These are phyloP conservation scores for Scheffersomyces coipomensis DNA, from an alignment of 805 yeast species.

Conservation along the genomic window DNA sequence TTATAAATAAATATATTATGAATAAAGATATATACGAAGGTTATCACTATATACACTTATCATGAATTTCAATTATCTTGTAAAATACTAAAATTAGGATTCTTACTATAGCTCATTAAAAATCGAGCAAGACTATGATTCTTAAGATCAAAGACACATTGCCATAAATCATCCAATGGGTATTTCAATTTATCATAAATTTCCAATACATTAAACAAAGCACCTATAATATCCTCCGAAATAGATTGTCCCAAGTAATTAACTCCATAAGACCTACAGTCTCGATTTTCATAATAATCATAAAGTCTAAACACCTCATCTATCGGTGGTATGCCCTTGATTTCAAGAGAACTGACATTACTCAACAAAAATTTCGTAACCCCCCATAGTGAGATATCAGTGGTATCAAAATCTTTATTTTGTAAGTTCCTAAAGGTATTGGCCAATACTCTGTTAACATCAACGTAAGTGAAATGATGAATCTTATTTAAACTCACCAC, in stretches of 20 bases:
- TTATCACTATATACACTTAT: not conserved
- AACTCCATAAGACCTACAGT: not conserved
- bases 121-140: conserved; percentile 5
- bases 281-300: conserved; percentile 1
- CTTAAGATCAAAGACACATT: conserved; percentile 4
- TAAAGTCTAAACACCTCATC: conserved; percentile 6
- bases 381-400: not conserved
- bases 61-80: not conserved
- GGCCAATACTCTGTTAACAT: conserved; percentile 8
- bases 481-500: conserved; percentile 2
- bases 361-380: not conserved
- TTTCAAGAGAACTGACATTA: not conserved
- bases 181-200: not conserved
- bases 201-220: conserved; percentile 1
- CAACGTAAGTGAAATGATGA: conserved; percentile 11
- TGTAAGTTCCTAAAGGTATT: conserved; percentile 8
- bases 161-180: conserved; percentile 5
- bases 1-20: not conserved
- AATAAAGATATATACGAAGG: not conserved
- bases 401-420: not conserved
- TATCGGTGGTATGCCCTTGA: not conserved
- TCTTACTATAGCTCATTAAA: conserved; percentile 2
- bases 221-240: conserved; percentile 1
- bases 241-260: not conserved
- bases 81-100: conserved; percentile 7